phyloP scores from a whole-genome alignment of 2,329 filamentous ascomycete genomes.

The Neurospora sp. region DNA sequence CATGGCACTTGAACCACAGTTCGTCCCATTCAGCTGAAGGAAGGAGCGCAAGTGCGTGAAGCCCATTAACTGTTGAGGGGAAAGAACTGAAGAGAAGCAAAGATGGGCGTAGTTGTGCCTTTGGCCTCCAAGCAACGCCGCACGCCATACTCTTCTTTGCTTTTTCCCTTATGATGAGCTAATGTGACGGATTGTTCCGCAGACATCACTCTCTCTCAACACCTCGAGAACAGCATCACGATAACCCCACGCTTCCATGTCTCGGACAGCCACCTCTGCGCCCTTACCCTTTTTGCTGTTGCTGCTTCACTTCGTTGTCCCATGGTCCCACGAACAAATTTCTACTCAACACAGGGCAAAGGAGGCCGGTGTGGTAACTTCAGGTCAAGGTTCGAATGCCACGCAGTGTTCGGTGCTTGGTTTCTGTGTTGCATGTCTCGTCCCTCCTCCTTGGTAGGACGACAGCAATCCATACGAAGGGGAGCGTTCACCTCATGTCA shows the following conservation, averaged over 20 bases:
- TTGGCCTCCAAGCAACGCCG: not conserved
- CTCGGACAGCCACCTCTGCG: not conserved
- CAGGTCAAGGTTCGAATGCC: not conserved
- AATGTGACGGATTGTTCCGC: not conserved
- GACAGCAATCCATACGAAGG: not conserved
- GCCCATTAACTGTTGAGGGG: not conserved
- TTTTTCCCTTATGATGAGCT: not conserved
- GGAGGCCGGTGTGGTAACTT: not conserved
- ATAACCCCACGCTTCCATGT: not conserved
- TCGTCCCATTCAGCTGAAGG: not conserved
- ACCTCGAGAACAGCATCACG: not conserved
- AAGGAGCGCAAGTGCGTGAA: not conserved
- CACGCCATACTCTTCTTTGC: not conserved
- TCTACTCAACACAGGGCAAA: not conserved
- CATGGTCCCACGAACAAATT: not conserved
- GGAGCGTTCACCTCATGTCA: not conserved
- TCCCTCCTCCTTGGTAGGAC: not conserved
- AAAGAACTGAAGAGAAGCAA: not conserved
- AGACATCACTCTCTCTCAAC: not conserved
- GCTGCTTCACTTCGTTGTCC: not conserved
- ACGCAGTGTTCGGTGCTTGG: not conserved
- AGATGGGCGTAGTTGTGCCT: not conserved
- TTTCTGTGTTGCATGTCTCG: not conserved
- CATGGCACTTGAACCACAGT: not conserved
- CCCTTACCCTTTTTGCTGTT: not conserved